These are phyloP conservation scores for Pezicula neosporulosa DNA, from an alignment of 2,329 filamentous ascomycete species.

Conservation along the genomic window DNA sequence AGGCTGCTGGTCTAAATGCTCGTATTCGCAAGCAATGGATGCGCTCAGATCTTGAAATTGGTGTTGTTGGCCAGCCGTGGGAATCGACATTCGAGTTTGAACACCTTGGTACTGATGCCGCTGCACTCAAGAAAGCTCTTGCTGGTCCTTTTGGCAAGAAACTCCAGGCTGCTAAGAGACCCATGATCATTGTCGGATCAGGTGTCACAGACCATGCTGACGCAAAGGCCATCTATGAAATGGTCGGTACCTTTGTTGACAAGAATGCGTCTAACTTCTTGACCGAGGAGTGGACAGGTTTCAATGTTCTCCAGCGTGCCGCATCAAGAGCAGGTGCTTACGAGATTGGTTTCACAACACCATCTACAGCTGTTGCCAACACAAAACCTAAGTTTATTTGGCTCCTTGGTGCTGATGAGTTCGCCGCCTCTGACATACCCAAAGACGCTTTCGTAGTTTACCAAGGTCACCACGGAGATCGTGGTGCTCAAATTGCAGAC, in stretches of 20 bases:
- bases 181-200: slow-evolving; percentile 96
- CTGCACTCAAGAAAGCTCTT: slow-evolving; percentile 80
- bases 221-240: slow-evolving; percentile 90
- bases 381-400: slow-evolving; percentile 93
- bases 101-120: slow-evolving; percentile 77
- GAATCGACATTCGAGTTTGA: slow-evolving; percentile 95
- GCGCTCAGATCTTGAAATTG: slow-evolving; percentile 89
- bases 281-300: slow-evolving; percentile 92
- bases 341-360: slow-evolving; percentile 90
- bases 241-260: slow-evolving; percentile 84
- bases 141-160: slow-evolving; percentile 90
- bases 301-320: slow-evolving; percentile 91
- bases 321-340: slow-evolving; percentile 92
- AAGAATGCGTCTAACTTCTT: slow-evolving; percentile 88
- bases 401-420: slow-evolving; percentile 93
- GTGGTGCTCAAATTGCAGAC: slow-evolving; percentile 87
- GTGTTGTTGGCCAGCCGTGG: slow-evolving; percentile 85
- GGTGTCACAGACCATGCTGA: slow-evolving; percentile 88
- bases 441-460: slow-evolving; percentile 97
- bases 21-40: slow-evolving; percentile 98
- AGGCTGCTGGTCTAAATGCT: slow-evolving; percentile 92
- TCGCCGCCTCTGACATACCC: slow-evolving; percentile 80
- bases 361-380: slow-evolving; percentile 75
- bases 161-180: slow-evolving; percentile 79
- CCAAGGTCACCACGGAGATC: slow-evolving; percentile 96